phyloP scores from a whole-genome alignment of 2,329 filamentous ascomycete genomes.

The Fusarium incarnatum region DNA sequence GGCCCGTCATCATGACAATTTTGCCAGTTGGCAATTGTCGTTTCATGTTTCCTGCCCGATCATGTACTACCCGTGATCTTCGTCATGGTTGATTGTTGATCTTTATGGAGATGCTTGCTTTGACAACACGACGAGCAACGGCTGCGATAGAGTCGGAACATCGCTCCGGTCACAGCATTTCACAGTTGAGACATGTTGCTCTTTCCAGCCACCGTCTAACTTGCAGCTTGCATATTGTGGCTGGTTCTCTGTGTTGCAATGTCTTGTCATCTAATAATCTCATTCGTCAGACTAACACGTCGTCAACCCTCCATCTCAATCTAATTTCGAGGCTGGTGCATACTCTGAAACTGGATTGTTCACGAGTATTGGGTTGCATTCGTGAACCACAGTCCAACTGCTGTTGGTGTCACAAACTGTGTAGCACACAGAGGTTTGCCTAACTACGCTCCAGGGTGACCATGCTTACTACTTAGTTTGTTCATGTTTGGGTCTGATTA shows the following conservation, averaged over 20 bases:
- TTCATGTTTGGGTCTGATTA: background rate
- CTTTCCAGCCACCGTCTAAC: slow-evolving; percentile 8
- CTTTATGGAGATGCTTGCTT: slow-evolving; percentile 2
- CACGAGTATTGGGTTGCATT: background rate
- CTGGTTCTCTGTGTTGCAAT: slow-evolving; percentile 18
- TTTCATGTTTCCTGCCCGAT: slow-evolving; percentile 14
- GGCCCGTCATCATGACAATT: slow-evolving; percentile 26
- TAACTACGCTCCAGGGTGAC: slow-evolving; percentile 6
- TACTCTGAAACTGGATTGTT: slow-evolving; percentile 23
- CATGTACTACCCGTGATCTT: background rate
- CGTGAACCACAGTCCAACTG: background rate
- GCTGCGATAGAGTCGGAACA: background rate
- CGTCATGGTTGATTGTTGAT: background rate
- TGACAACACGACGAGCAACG: background rate
- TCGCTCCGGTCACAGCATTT: slow-evolving; percentile 10
- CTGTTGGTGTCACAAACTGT: background rate
- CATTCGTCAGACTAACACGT: slow-evolving; percentile 2
- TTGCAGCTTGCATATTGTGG: slow-evolving; percentile 26
- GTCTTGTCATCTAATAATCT: slow-evolving; percentile 13
- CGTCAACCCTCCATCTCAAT: slow-evolving; percentile 6
- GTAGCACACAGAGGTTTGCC: background rate
- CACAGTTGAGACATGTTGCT: slow-evolving; percentile 8
- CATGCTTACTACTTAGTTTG: background rate
- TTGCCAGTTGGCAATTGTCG: background rate
- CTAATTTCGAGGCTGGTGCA: slow-evolving; percentile 8